These are phyloP conservation scores for Dothistroma septosporum DNA, from an alignment of 2,329 filamentous ascomycete species.

Conservation along the genomic window DNA sequence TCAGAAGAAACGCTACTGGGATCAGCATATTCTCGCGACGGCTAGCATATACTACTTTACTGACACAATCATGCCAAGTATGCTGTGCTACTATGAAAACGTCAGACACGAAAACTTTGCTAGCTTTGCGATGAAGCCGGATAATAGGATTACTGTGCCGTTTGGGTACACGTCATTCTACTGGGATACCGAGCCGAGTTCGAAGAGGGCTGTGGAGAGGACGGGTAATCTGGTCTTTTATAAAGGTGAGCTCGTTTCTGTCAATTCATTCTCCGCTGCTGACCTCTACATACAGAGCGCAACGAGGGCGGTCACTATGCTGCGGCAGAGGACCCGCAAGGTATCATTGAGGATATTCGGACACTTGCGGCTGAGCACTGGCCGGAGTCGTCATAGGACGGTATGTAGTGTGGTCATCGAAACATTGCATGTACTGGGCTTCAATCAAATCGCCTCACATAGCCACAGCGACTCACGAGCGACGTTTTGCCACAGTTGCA, in stretches of 20 bases:
- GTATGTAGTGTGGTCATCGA: background rate
- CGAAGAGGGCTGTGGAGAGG: conserved; percentile 34
- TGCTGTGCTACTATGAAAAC: conserved; percentile 40
- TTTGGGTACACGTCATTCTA: conserved; percentile 38
- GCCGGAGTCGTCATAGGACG: background rate
- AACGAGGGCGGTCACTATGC: conserved; percentile 31
- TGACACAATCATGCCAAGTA: conserved; percentile 37
- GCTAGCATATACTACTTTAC: conserved; percentile 40
- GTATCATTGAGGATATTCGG: conserved; percentile 22
- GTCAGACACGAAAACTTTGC: conserved; percentile 39
- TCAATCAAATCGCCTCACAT: background rate
- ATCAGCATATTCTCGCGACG: conserved; percentile 32
- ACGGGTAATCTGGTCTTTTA: conserved; percentile 39
- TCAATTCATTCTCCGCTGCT: background rate
- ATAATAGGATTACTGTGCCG: conserved; percentile 37
- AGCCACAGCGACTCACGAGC: background rate
- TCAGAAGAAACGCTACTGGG: conserved; percentile 33
- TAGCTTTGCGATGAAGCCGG: conserved; percentile 34
- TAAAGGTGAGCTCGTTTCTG: conserved; percentile 16
- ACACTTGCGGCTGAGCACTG: conserved; percentile 18
- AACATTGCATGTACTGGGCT: background rate
- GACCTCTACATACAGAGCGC: conserved; percentile 9
- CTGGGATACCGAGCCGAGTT: conserved; percentile 36
- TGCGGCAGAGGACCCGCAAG: conserved; percentile 29
- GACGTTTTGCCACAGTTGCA: too few species aligned